Evolutionary conservation across 2,329 filamentous ascomycete genomes (phyloP), one percentile per base, ranked within the genome.

Genomic region (Cryphonectria nitschkei): DNA sequence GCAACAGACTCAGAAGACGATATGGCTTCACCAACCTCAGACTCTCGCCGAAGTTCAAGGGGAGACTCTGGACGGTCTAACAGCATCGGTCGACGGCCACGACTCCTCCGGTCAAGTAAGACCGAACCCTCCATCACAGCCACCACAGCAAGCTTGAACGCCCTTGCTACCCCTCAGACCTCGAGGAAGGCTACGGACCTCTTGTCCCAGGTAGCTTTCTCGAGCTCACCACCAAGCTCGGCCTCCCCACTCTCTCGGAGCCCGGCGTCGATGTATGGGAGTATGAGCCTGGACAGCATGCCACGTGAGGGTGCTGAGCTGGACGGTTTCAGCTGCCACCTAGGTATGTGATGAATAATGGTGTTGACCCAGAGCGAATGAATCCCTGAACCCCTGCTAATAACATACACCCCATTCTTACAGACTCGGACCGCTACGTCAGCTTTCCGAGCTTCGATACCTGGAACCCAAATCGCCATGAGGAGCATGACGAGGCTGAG

Each of bases 381-480:
- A 50, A 14, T 62, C 65, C 62, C 72, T 73, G 67, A 75, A 68
- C n/a, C 54, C 71, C 72, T 58, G 39, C 56, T 73, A 19, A 69
- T 69, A 76, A 66, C 76, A 73, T 50, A 63, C 9, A 56, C 29
- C 52, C 68, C 41, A 62, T 50, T 69, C 7, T 22, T 50, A 34
- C 73, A 81, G 79, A 79, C 66, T 80, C 81, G 76, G 86, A 83
- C 69, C 87, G 88, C 73, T 93, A 93, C 80, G 90, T 92, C 77
- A 92, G 90, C 82, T 93, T 93, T 78, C 91, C 91, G 22, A 91
- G 87, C 78, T 93, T 92, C 79, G 91, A 93, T 76, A 86, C 89
- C 72, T 92, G 90, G 84, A 86, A 87, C 58, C 82, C 82, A 29
- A 83, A 82, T 69, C 80, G 83, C 73, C 80, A 81, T 64, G 78